Evolutionary conservation across 2,329 filamentous ascomycete species (phyloP), one percentile per base, ranked within the genome.

Genomic region (Parascedosporium putredinis): DNA sequence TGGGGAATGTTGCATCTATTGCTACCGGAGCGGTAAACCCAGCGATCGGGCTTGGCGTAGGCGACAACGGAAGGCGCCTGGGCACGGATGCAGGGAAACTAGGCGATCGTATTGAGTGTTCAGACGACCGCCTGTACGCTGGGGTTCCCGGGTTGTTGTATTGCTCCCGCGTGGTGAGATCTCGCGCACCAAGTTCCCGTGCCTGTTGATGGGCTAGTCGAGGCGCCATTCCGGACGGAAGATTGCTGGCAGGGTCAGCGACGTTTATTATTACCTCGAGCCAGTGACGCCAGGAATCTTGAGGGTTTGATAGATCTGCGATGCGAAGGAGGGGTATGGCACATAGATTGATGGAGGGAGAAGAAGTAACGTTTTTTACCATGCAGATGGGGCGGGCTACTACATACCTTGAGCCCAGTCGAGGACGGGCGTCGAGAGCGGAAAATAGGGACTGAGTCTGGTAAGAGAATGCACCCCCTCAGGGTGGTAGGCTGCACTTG

Each of bases 211-310:
- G 71, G 67, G 59, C 75, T 71, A n/a, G n/a, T 62, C 74, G 75
- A 71, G 78, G 74, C 69, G 74, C 72, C 74, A 80, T 79, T 60
- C 73, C 74, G 67, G 71, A 67, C 53, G 72, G 69, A 50, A 75
- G 67, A 51, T 67, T 68, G 62, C 64, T 75, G 66, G 68, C 76
- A 47, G 34, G 22, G 43, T 25, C 25, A 34, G 18, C 18, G 38
- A 25, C n/a, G 16, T 27, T 45, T 22, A 47, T 14, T 31, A 27
- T 29, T 22, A 33, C 18, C 34, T 20, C 18, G 2, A 34, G 29
- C 20, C 27, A 6, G 7, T 31, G 27, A 31, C 6, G 27, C 27
- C 27, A 6, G 27, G 27, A 31, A 31, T 31, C 27, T 31, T 6
- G 27, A 31, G 27, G 27, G n/a, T n/a, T n/a, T n/a, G n/a, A n/a